Evolutionary conservation across 345 rosid species (phyloP), one percentile per base, ranked within the genome.

Genomic region (Pugionium cornutum): DNA sequence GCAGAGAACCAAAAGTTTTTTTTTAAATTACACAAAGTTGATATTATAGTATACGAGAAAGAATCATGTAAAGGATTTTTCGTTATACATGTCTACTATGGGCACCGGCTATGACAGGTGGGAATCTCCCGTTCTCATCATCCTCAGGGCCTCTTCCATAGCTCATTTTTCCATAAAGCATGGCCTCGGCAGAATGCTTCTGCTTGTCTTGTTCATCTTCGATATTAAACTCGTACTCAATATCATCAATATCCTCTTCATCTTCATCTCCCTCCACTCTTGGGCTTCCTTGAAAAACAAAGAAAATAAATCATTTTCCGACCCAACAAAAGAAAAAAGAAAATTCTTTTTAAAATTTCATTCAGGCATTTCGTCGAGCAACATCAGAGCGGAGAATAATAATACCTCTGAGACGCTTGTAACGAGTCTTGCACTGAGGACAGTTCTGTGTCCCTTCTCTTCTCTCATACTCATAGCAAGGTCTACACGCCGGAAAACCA

Each of bases 151-250:
- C 97, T 85, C 99, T 88, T 57, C 99, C 99, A 41, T 84, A 90
- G 60, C 95, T 90, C 99, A 94, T 90, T 72, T 87, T 94, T 50
- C 96, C 97, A 71, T 90, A 81, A 75, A 94, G 95, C 99, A 85
- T 81, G 0, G 92, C 85, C 64, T 88, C 99, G 5, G 85, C 95
- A 5, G 88, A 73, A 46, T 83, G 84, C 42, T 77, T 81, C 3
- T 85, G 80, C 77, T 78, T 88, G 56, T 85, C 79, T n/a, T 82
- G 80, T 2, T 85, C 91, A 51, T 88, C 89, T 11, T 88, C 97
- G 30, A 94, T 84, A 50, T 86, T 90, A 79, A 94, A 94, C 68
- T 94, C 99, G 5, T 90, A 85, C 64, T 94, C 99, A 27, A 90
- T 86, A 73, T 94, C 97, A 70, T 94, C 99, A 60, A 84, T 58